Evolutionary conservation across 2,329 filamentous ascomycete genomes (phyloP), one percentile per base, ranked within the genome.

Genomic region (Diplodia seriata): DNA sequence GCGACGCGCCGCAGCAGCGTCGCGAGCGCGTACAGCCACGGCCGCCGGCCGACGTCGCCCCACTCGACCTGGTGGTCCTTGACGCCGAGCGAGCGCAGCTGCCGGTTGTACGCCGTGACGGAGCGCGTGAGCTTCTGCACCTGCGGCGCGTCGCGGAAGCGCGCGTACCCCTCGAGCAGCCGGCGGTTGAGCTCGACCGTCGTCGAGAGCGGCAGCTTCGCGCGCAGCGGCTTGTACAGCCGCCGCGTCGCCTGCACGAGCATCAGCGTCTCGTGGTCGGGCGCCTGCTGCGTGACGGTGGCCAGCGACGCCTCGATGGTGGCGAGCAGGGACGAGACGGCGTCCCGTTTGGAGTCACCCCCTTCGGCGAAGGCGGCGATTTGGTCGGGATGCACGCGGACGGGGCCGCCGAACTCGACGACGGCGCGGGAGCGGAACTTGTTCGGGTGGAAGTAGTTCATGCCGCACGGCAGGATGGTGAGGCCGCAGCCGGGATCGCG

Each of bases 31-130:
- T 36, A 47, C 6, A 57, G 26, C 47, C 40, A 49, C 5, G 66
- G 50, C 3, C 50, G 50, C n/a, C 67, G 68, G 7, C 15, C 29
- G 9, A 64, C 57, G 56, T 59, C 38, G 38, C 50, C 67, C 40
- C 57, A 69, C 31, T 68, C 67, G 31, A 69, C 56, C 43, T 69
- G 68, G 64, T 69, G 68, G 69, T 69, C 68, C 20, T 61, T 61
- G 54, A 69, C 53, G 31, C 63, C 63, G n/a, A 69, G 56, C 4
- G 55, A 7, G n/a, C 49, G 47, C 23, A 69, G 68, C 33, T 53
- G 68, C n/a, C 63, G 66, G 68, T 69, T 69, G 47, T 69, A 69
- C 4, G 51, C 43, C 3, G 36, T 15, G 31, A 69, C 56, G 50
- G 56, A 50, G 7, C 66, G 69, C 15, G 40, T 67, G 7, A 69